phyloP scores from a whole-genome alignment of 169 alveolate genomes.

The Plasmodium gonderi region DNA sequence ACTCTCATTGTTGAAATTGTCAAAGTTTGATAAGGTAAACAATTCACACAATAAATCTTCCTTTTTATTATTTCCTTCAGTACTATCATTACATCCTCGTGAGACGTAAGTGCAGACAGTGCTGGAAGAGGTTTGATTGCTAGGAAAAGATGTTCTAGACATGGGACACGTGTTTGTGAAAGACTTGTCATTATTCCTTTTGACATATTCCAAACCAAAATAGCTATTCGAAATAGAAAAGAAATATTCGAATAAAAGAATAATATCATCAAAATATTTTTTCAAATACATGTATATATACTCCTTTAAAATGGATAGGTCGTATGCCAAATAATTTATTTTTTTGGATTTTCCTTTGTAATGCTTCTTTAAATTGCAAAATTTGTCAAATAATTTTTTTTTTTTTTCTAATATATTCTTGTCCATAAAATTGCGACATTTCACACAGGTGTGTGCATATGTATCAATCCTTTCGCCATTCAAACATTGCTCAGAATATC shows the following conservation, averaged over 20 bases:
- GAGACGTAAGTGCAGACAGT: too few species aligned
- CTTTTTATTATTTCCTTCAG: background rate
- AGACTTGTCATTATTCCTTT: too few species aligned
- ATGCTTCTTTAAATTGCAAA: constrained; percentile 10
- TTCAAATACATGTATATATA: constrained; percentile 39
- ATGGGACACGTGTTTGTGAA: too few species aligned
- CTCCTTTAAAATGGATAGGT: constrained; percentile 62
- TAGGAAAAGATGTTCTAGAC: too few species aligned
- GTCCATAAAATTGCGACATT: background rate
- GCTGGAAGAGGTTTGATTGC: too few species aligned
- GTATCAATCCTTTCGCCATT: too few species aligned
- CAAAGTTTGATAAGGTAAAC: constrained; percentile 24
- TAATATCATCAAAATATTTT: constrained; percentile 60
- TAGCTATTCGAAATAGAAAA: background rate
- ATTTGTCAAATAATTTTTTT: background rate
- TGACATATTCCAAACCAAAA: background rate
- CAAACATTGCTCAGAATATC: too few species aligned
- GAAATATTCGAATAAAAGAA: constrained; percentile 48
- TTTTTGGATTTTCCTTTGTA: constrained; percentile 24
- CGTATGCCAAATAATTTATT: constrained; percentile 38
- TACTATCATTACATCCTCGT: background rate
- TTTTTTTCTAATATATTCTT: background rate
- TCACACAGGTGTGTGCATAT: background rate
- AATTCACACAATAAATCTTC: constrained; percentile 8
- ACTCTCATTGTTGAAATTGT: constrained; percentile 7